phyloP scores from a whole-genome alignment of 306 rosid genomes.

The Begonia loranthoides region DNA sequence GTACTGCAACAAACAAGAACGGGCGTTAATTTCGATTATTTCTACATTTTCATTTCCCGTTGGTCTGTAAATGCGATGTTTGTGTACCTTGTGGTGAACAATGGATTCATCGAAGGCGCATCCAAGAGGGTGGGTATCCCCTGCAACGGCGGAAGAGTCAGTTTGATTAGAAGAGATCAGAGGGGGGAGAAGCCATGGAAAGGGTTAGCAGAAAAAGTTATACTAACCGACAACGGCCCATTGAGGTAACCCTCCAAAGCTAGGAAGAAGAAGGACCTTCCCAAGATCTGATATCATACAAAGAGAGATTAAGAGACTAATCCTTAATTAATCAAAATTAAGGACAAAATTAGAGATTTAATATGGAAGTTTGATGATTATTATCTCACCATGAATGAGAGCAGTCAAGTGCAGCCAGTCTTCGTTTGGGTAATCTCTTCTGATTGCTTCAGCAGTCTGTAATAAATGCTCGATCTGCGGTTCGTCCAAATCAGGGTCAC shows the following conservation, averaged over 20 bases:
- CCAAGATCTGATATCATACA: conserved; percentile 35
- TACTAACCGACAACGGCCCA: conserved; percentile 65
- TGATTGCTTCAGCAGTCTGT: conserved; percentile 49
- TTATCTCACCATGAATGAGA: conserved; percentile 39
- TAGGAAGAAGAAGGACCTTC: conserved; percentile 47
- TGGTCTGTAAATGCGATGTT: neutral
- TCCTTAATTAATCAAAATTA: neutral
- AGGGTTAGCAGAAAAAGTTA: too few relatives aligned
- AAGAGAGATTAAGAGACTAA: neutral
- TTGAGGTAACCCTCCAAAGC: conserved; percentile 53
- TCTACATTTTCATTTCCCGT: too few relatives aligned
- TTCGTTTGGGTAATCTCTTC: conserved; percentile 38
- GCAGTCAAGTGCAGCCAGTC: conserved; percentile 70
- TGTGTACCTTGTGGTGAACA: conserved; percentile 38
- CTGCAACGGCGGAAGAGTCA: conserved; percentile 14
- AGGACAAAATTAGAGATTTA: neutral
- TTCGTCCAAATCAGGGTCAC: conserved; percentile 67
- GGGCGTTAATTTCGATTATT: too few relatives aligned
- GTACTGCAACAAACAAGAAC: conserved; percentile 15
- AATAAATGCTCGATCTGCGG: conserved; percentile 50
- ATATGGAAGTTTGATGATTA: neutral
- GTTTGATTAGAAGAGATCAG: conserved; percentile 5
- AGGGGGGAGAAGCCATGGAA: too few relatives aligned
- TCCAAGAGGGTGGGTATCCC: conserved; percentile 56
- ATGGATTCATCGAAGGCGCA: conserved; percentile 53